Evolutionary conservation across 176 grass and related monocot species (phyloP).

Genomic region (Tuctoria greenei): DNA sequence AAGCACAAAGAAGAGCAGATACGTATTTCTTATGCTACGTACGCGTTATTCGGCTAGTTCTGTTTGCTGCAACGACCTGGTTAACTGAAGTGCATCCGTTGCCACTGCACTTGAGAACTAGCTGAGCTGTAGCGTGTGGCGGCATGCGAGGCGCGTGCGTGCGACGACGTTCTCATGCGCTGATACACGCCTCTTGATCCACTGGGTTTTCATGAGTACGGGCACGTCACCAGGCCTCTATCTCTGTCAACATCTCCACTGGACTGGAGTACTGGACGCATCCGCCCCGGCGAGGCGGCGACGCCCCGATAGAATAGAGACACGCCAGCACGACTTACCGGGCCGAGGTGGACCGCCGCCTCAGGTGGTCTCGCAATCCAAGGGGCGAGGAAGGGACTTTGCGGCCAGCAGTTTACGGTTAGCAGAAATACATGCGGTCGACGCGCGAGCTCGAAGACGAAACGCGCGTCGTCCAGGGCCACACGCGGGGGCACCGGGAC

Average conservation of each 20-base stretch:
- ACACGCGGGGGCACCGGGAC: too few relatives aligned
- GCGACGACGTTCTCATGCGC: background rate
- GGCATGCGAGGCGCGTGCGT: too few relatives aligned
- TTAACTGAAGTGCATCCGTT: background rate
- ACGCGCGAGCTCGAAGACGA: too few relatives aligned
- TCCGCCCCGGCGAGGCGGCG: too few relatives aligned
- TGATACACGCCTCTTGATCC: constrained; percentile 7
- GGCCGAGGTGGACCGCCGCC: too few relatives aligned
- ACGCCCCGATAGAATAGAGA: too few relatives aligned
- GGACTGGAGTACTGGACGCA: too few relatives aligned
- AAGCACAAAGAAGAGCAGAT: background rate
- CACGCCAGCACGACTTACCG: too few relatives aligned
- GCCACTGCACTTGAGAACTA: background rate
- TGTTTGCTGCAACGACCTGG: constrained; percentile 40
- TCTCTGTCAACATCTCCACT: background rate
- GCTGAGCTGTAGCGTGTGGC: background rate
- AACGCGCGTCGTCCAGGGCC: background rate
- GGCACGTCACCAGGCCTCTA: background rate
- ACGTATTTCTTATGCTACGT: background rate
- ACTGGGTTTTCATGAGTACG: background rate
- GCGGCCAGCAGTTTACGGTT: too few relatives aligned
- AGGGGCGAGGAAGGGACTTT: too few relatives aligned
- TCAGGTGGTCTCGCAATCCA: too few relatives aligned
- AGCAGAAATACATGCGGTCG: too few relatives aligned
- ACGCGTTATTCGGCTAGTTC: constrained; percentile 17